phyloP scores from a whole-genome alignment of 2,329 filamentous ascomycete species.

The Hortaea werneckii region DNA sequence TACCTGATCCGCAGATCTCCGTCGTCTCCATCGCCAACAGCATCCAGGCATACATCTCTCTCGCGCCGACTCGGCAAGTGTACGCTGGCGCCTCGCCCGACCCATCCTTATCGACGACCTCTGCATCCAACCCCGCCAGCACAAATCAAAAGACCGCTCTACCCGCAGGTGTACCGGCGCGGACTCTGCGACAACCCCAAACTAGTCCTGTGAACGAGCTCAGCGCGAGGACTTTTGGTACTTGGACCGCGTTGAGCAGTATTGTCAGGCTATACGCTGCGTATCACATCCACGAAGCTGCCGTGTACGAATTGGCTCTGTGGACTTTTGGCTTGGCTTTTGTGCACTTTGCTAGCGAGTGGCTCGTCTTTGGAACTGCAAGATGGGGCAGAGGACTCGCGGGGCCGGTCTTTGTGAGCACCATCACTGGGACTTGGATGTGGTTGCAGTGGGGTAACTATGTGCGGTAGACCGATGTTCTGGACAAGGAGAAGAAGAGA shows the following conservation, averaged over 20 bases:
- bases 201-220: conserved; percentile 57
- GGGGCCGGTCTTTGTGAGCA: conserved; percentile 49
- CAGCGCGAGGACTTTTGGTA: conserved; percentile 70
- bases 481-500: no score
- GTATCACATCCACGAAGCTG: conserved; percentile 64
- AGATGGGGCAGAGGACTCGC: conserved; percentile 51
- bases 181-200: conserved; percentile 26
- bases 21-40: conserved; percentile 75
- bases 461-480: conserved; percentile 11
- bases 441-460: conserved; percentile 46
- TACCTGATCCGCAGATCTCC: conserved; percentile 61
- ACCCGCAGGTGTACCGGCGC: conserved; percentile 22
- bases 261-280: conserved; percentile 74
- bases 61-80: conserved; percentile 74
- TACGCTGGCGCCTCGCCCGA: conserved; percentile 54
- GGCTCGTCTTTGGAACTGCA: conserved; percentile 67
- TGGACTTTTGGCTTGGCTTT: conserved; percentile 75
- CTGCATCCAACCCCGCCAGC: background rate
- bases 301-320: conserved; percentile 68
- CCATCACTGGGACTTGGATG: conserved; percentile 52
- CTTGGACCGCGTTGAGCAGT: conserved; percentile 72
- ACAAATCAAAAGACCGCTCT: background rate
- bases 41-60: conserved; percentile 70
- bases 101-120: conserved; percentile 8
- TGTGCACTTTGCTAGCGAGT: conserved; percentile 70